These are phyloP conservation scores for Clarireedia sp. DNA, from an alignment of 2,329 filamentous ascomycete species.

Conservation along the genomic window DNA sequence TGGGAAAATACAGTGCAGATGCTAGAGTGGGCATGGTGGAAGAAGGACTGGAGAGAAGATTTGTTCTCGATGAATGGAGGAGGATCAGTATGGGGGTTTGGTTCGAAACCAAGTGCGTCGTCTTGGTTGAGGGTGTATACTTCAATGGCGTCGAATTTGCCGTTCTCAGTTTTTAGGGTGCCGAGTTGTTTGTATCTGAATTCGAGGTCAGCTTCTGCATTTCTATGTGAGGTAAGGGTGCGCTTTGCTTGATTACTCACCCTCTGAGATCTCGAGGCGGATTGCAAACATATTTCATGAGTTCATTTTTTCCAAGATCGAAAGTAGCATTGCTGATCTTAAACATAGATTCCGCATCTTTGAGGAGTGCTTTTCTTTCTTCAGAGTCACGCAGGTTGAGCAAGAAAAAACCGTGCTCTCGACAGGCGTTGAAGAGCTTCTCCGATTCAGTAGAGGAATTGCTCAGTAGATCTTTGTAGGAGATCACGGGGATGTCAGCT, in stretches of 20 bases:
- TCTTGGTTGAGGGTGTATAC: neutral
- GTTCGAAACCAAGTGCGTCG: no score
- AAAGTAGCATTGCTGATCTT: no score
- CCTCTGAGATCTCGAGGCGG: no score
- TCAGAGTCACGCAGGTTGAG: neutral
- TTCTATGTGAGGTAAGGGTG: neutral
- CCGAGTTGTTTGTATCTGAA: neutral
- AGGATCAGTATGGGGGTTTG: no score
- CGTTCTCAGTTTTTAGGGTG: neutral
- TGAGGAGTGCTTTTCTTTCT: neutral
- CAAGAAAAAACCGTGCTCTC: neutral
- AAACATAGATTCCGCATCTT: neutral
- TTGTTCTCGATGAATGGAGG: no score
- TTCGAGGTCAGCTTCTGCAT: neutral
- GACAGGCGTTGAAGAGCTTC: neutral
- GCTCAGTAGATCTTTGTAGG: neutral
- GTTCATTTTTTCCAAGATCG: no score
- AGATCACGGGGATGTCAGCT: neutral
- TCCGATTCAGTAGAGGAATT: neutral
- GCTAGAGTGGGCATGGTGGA: no score
- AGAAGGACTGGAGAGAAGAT: no score
- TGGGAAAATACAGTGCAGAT: no score
- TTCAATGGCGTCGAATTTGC: neutral
- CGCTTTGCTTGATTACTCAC: neutral
- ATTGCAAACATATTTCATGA: no score